Evolutionary conservation across 108 stramenopile genomes (phyloP).

Genomic region (Stephanodiscus minutulus): DNA sequence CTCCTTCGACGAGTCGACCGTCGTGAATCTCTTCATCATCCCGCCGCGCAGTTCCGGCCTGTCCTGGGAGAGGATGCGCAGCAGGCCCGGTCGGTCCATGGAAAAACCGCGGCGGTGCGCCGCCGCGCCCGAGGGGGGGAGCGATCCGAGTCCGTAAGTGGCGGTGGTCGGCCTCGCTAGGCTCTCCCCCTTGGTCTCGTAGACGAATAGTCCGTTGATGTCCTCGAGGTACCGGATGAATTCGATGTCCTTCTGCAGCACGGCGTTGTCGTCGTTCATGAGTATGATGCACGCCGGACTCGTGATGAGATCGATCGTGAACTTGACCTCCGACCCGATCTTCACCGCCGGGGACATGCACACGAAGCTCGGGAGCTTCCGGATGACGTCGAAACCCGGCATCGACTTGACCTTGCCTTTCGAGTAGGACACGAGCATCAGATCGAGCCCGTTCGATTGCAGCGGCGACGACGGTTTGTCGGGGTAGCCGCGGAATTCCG

Average conservation of each 20-base stretch:
- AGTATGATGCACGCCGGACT: slow-evolving; percentile 77
- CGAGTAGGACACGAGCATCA: slow-evolving; percentile 67
- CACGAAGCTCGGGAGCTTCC: slow-evolving; percentile 72
- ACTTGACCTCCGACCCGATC: slow-evolving; percentile 66
- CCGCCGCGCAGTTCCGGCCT: slow-evolving; percentile 69
- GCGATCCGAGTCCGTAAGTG: slow-evolving; percentile 46
- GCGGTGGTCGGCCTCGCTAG: slow-evolving; percentile 72
- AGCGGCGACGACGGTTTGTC: slow-evolving; percentile 69
- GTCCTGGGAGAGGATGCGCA: slow-evolving; percentile 75
- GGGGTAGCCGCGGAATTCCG: slow-evolving; percentile 57
- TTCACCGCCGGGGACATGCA: slow-evolving; percentile 65
- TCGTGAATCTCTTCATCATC: slow-evolving; percentile 73
- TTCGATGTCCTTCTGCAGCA: slow-evolving; percentile 69
- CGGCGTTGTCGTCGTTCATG: slow-evolving; percentile 64
- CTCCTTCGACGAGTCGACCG: slow-evolving; percentile 76
- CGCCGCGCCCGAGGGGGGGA: slow-evolving; percentile 21
- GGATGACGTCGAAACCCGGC: slow-evolving; percentile 80
- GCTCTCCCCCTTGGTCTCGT: slow-evolving; percentile 69
- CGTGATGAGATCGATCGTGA: slow-evolving; percentile 74
- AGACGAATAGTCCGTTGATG: slow-evolving; percentile 80
- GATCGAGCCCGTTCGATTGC: slow-evolving; percentile 72
- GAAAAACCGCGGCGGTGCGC: slow-evolving; percentile 57
- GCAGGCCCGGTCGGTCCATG: slow-evolving; percentile 68
- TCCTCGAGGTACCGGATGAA: slow-evolving; percentile 84
- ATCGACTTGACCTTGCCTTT: slow-evolving; percentile 70